A percentile compares a stretch with the other conserved stretches of the same genome.
Conservation (phyloP, 1,139 yeast genomes). For the Trichomonascaceae sp. region DNA sequence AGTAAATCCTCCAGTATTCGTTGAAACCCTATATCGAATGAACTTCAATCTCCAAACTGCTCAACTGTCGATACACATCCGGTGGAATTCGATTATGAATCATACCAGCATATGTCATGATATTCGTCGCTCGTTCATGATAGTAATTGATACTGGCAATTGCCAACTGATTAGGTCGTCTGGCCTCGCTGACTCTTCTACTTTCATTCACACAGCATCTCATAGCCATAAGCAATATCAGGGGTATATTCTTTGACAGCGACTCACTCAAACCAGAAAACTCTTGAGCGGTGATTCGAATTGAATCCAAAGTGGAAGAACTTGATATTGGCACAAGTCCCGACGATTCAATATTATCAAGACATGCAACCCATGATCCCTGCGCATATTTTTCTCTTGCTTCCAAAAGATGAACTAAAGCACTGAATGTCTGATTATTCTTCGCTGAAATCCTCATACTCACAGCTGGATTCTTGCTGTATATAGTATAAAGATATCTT, state of each 20-base stretch:
- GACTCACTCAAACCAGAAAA: conserved; percentile 60
- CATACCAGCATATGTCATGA: conserved; percentile 94
- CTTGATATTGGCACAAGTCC: conserved; percentile 36
- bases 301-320: conserved; percentile 15
- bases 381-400: conserved; percentile 57
- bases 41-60: conserved; percentile 48
- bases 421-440: conserved; percentile 52
- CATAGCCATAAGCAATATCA: conserved; percentile 75
- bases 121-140: conserved; percentile 67
- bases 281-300: conserved; percentile 51
- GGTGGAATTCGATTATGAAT: conserved; percentile 93
- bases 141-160: conserved; percentile 52
- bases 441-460: conserved; percentile 27
- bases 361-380: conserved; percentile 57
- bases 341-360: conserved; percentile 49
- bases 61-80: conserved; percentile 72
- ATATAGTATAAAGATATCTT: conserved; percentile 34
- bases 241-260: conserved; percentile 74
- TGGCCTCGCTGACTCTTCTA: conserved; percentile 42
- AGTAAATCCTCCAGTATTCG: no score
- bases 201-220: conserved; percentile 62
- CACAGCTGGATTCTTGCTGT: conserved; percentile 31
- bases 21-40: background rate
- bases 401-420: conserved; percentile 58
- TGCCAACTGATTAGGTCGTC: conserved; percentile 46